These are phyloP conservation scores for Aureobasidium leucospermi DNA, from an alignment of 2,329 filamentous ascomycete species.

Conservation along the genomic window DNA sequence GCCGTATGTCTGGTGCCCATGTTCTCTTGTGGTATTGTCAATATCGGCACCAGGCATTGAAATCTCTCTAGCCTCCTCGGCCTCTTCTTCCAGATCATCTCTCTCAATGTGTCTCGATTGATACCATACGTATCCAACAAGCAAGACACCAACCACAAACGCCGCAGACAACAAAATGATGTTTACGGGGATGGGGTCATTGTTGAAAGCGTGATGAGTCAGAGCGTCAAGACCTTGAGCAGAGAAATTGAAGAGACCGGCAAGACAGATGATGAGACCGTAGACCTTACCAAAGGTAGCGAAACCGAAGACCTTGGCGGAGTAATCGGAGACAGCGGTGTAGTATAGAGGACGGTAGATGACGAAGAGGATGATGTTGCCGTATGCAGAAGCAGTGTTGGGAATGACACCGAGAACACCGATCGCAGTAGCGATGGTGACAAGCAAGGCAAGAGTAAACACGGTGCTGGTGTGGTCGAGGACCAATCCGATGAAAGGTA, in stretches of 20 bases:
- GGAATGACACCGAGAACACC: slow-evolving; percentile 71
- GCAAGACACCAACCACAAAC: slow-evolving; percentile 53
- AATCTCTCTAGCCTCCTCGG: slow-evolving; percentile 34
- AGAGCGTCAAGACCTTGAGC: slow-evolving; percentile 73
- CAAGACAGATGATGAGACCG: slow-evolving; percentile 78
- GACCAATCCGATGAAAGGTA: slow-evolving; percentile 76
- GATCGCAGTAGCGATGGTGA: slow-evolving; percentile 64
- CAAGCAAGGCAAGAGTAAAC: slow-evolving; percentile 62
- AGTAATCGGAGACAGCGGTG: slow-evolving; percentile 80
- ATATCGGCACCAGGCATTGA: slow-evolving; percentile 30
- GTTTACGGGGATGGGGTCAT: slow-evolving; percentile 73
- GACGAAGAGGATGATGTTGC: slow-evolving; percentile 71
- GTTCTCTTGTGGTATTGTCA: slow-evolving; percentile 19
- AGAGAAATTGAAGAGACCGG: slow-evolving; percentile 75
- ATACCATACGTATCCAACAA: slow-evolving; percentile 60
- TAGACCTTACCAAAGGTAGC: slow-evolving; percentile 91
- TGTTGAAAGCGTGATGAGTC: slow-evolving; percentile 64
- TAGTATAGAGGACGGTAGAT: slow-evolving; percentile 86
- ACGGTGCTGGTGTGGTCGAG: slow-evolving; percentile 71
- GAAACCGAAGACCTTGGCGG: slow-evolving; percentile 87
- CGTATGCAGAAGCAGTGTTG: slow-evolving; percentile 63
- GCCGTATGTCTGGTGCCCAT: slow-evolving; percentile 26
- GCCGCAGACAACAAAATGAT: slow-evolving; percentile 56
- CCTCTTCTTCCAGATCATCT: slow-evolving; percentile 36
- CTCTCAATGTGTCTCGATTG: slow-evolving; percentile 40